phyloP scores from a whole-genome alignment of 495 filamentous ascomycete genomes.

The Hypoxylon fuscum region DNA sequence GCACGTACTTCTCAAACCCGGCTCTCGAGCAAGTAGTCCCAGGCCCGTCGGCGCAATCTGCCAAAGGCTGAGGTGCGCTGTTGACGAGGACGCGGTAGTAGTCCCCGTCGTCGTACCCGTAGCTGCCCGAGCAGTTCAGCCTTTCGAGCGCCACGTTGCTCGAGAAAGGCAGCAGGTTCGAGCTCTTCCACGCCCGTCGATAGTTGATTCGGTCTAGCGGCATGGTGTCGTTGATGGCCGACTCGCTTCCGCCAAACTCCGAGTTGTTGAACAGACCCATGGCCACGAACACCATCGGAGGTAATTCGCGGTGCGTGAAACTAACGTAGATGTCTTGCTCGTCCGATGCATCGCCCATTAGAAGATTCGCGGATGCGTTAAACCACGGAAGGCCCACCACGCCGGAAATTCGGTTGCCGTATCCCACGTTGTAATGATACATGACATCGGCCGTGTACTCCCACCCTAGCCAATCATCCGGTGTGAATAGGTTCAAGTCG shows the following conservation, averaged over 20 bases:
- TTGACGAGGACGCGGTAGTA: slow-evolving; percentile 51
- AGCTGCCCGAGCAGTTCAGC: slow-evolving; percentile 49
- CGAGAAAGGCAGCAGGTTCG: slow-evolving; percentile 54
- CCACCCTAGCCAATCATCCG: slow-evolving; percentile 59
- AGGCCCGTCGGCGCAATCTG: slow-evolving; percentile 47
- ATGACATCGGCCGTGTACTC: slow-evolving; percentile 58
- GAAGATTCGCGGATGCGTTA: slow-evolving; percentile 51
- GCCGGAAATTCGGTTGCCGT: slow-evolving; percentile 52
- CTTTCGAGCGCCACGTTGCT: slow-evolving; percentile 56
- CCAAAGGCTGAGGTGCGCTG: slow-evolving; percentile 47
- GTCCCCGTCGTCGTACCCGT: slow-evolving; percentile 47
- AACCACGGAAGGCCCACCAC: slow-evolving; percentile 59
- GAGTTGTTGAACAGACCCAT: slow-evolving; percentile 63
- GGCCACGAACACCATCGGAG: slow-evolving; percentile 57
- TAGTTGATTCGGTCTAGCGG: slow-evolving; percentile 57
- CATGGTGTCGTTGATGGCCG: slow-evolving; percentile 57
- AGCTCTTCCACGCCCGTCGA: slow-evolving; percentile 56
- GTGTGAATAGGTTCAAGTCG: slow-evolving; percentile 53
- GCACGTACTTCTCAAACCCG: slow-evolving; percentile 43
- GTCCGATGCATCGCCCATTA: slow-evolving; percentile 38
- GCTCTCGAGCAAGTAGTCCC: slow-evolving; percentile 48
- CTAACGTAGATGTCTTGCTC: slow-evolving; percentile 57
- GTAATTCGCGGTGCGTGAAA: slow-evolving; percentile 62
- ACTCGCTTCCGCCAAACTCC: slow-evolving; percentile 50
- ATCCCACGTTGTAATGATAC: slow-evolving; percentile 61